These are phyloP conservation scores for Uronychia binucleata DNA, from an alignment of 73 alveolate genomes.

Conservation along the genomic window DNA sequence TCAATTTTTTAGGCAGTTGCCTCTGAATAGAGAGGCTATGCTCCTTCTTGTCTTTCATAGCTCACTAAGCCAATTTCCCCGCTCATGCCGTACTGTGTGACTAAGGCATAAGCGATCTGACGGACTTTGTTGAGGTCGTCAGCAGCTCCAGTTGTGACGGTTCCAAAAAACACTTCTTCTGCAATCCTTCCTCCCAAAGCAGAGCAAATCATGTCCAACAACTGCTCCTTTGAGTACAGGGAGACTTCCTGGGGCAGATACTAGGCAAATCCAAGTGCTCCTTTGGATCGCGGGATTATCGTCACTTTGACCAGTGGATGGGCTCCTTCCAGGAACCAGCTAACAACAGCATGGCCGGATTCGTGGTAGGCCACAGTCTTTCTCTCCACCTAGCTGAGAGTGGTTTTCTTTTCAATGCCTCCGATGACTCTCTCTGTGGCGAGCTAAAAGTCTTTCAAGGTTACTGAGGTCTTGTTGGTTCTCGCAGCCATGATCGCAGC, in stretches of 20 bases:
- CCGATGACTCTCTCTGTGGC: constrained; percentile 57
- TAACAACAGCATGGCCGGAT: constrained; percentile 63
- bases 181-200: constrained; percentile 80
- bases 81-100: constrained; percentile 71
- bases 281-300: constrained; percentile 81
- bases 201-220: constrained; percentile 69
- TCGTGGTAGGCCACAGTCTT: constrained; percentile 53
- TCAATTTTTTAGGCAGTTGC: constrained; percentile 60
- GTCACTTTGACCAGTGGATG: constrained; percentile 57
- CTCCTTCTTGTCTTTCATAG: constrained; percentile 28
- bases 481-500: constrained; percentile 85
- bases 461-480: constrained; percentile 69
- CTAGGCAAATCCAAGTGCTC: constrained; percentile 79
- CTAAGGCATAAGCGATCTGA: constrained; percentile 64
- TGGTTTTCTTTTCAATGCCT: constrained; percentile 23
- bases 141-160: constrained; percentile 78
- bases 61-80: constrained; percentile 57
- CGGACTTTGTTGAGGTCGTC: constrained; percentile 74
- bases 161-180: constrained; percentile 69
- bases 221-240: constrained; percentile 64
- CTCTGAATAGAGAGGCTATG: constrained; percentile 56
- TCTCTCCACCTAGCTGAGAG: constrained; percentile 31
- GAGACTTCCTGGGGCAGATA: constrained; percentile 71
- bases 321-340: constrained; percentile 56
- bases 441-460: constrained; percentile 58